Evolutionary conservation across 495 filamentous ascomycete species (phyloP), one percentile per base, ranked within the genome.

Genomic region (Penicillium manginii): DNA sequence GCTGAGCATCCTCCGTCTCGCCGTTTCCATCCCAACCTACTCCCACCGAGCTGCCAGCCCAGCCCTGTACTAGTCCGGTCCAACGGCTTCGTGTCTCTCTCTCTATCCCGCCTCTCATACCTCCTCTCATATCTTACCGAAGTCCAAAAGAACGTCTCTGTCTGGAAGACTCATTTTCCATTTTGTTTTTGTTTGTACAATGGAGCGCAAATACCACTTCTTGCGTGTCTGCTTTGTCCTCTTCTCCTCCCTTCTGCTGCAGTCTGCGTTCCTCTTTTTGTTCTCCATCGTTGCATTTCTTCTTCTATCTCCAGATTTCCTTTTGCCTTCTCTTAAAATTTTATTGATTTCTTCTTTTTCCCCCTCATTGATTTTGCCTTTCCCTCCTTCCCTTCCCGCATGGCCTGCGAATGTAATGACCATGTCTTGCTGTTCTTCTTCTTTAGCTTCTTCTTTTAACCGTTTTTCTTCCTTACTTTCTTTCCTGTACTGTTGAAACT

Each of bases 191-290:
- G 59, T 67, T 67, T 77, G 73, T 78, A 78, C 72, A 75, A 76
- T 78, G 75, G 73, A 78, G 73, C 75, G 75, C 73, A 78, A 78
- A 78, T 78, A 76, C 73, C 74, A 76, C 70, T 65, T 65, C 64
- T 66, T 60, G 66, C 65, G 59, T 69, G 62, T 67, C 61, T 63
- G 57, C 59, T 62, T 61, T 26, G 45, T 47, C 19, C 22, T 47
- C 26, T 47, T 47, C 60, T 46, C 42, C 50, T 18, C 48, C 50
- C 17, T 55, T 50, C 54, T 47, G 39, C 43, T 52, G 63, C 39
- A 35, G 52, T 53, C n/a, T 47, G 45, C 45, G 17, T 55, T 43
- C 3, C 22, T 7, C 26, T 18, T 15, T 48, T 31, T n/a, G 47
- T 46, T 54, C n/a, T 52, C 32, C 45, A 57, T 42, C 26, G 52